These are phyloP conservation scores for Manihot esculenta DNA, from an alignment of 441 rosid species.

Conservation along the genomic window DNA sequence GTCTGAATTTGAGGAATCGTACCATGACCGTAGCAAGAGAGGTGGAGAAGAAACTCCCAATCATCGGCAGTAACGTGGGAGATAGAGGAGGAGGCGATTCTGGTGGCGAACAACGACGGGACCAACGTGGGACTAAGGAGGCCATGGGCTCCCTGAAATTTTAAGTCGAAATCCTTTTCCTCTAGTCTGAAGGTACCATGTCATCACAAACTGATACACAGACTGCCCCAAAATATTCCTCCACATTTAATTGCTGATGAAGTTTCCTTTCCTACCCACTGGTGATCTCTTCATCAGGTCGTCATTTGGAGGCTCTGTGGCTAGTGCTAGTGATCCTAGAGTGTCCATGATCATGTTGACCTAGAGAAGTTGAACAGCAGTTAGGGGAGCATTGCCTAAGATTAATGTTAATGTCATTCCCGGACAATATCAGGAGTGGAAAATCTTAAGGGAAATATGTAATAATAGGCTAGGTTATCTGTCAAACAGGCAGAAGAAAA, in stretches of 20 bases:
- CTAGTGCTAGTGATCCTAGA: slow-evolving; percentile 78
- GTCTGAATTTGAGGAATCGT: no score
- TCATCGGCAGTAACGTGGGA: no score
- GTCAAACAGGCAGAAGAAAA: slow-evolving; percentile 72
- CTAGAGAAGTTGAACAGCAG: slow-evolving; percentile 82
- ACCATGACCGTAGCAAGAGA: no score
- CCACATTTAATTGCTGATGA: slow-evolving; percentile 77
- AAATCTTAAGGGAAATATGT: slow-evolving; percentile 9
- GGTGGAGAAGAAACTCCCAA: no score
- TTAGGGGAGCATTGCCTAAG: slow-evolving; percentile 67
- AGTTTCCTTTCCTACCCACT: slow-evolving; percentile 65
- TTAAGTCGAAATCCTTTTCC: no score
- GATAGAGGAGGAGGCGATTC: no score
- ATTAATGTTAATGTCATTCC: not conserved
- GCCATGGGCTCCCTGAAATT: no score
- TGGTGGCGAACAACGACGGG: no score
- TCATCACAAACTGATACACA: slow-evolving; percentile 54
- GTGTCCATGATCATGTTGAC: slow-evolving; percentile 91
- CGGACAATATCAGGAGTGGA: not conserved
- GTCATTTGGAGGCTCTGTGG: slow-evolving; percentile 68
- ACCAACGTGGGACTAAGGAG: no score
- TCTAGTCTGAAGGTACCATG: slow-evolving; percentile 57
- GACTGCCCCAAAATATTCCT: slow-evolving; percentile 70
- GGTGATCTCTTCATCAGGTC: slow-evolving; percentile 68
- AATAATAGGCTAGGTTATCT: slow-evolving; percentile 31